A percentile compares a stretch with the other conserved stretches of the same genome.
phyloP scores from a whole-genome alignment of 257 asterid genomes.

The Orobanche coerulescens region DNA sequence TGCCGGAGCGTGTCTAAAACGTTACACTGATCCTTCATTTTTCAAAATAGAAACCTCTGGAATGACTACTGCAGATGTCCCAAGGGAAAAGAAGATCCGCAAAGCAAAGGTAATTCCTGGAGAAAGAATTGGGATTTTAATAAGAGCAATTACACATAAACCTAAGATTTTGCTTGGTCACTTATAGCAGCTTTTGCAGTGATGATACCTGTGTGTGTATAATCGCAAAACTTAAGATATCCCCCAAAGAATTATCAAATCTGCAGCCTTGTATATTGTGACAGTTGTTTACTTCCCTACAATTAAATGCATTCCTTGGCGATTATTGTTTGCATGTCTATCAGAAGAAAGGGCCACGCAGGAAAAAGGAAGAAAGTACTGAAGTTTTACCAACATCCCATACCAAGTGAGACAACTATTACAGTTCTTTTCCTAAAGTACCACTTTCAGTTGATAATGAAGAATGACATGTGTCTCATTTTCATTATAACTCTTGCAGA shows the following conservation, averaged over 20 bases:
- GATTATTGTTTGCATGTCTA: conserved; percentile 15
- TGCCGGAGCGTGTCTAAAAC: conserved; percentile 94
- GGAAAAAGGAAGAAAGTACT: conserved; percentile 67
- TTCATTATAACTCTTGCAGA: conserved; percentile 37
- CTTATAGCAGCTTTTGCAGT: conserved; percentile 2
- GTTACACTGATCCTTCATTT: conserved; percentile 90
- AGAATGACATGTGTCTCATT: conserved; percentile 12
- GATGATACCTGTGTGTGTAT: conserved; percentile 3
- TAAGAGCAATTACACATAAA: background rate
- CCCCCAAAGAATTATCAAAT: background rate
- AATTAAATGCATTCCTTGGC: background rate
- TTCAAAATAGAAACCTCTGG: conserved; percentile 55
- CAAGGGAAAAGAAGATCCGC: conserved; percentile 70
- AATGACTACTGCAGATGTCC: conserved; percentile 37
- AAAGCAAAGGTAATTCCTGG: conserved; percentile 62
- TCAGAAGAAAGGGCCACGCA: conserved; percentile 71
- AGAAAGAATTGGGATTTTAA: conserved; percentile 4
- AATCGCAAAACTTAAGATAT: background rate
- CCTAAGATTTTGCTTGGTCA: background rate
- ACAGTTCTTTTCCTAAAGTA: conserved; percentile 15
- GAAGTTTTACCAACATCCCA: conserved; percentile 53
- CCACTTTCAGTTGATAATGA: conserved; percentile 6
- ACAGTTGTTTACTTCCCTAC: background rate
- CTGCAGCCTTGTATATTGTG: background rate
- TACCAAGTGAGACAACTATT: conserved; percentile 60